A percentile compares a stretch with the other conserved stretches of the same genome.
These are phyloP conservation scores for Sphagnum tenellum DNA, from an alignment of 225 moss, liverwort and hornwort species.

Conservation along the genomic window DNA sequence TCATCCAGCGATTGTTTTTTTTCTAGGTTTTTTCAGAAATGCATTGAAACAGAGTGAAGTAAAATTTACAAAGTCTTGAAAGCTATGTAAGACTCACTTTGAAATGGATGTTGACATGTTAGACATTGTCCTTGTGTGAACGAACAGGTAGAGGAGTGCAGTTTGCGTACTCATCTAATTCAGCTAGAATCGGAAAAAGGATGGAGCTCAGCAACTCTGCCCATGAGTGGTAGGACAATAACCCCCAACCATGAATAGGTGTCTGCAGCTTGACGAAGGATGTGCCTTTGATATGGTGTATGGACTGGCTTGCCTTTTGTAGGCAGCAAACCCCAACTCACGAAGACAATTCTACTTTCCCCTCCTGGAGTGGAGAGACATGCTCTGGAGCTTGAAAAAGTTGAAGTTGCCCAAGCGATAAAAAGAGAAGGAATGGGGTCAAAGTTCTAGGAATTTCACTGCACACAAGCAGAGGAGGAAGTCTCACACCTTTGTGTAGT, in stretches of 20 bases:
- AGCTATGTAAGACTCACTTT: too few species aligned
- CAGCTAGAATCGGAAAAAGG: conserved; percentile 82
- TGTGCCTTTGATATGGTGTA: not conserved
- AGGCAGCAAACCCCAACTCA: conserved; percentile 2
- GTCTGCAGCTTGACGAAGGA: conserved; percentile 32
- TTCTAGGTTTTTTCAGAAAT: too few species aligned
- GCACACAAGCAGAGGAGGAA: not conserved
- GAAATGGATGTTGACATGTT: not conserved
- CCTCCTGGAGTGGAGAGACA: not conserved
- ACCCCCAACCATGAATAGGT: conserved; percentile 25
- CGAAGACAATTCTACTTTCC: conserved; percentile 6
- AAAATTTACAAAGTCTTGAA: too few species aligned
- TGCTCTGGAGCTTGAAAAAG: conserved; percentile 19
- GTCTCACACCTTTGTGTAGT: conserved; percentile 8
- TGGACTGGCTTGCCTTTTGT: conserved; percentile 6
- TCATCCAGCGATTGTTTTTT: too few species aligned
- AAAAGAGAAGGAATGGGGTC: not conserved
- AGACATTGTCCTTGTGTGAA: conserved; percentile 5
- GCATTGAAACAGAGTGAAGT: too few species aligned
- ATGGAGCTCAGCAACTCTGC: conserved; percentile 26
- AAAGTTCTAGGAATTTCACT: not conserved
- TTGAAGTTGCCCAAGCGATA: conserved; percentile 4
- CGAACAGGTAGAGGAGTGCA: conserved; percentile 90
- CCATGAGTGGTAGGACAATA: conserved; percentile 25
- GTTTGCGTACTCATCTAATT: conserved; percentile 79